phyloP scores from a whole-genome alignment of 148 eudicot genomes.

The Suaeda aralocaspica region DNA sequence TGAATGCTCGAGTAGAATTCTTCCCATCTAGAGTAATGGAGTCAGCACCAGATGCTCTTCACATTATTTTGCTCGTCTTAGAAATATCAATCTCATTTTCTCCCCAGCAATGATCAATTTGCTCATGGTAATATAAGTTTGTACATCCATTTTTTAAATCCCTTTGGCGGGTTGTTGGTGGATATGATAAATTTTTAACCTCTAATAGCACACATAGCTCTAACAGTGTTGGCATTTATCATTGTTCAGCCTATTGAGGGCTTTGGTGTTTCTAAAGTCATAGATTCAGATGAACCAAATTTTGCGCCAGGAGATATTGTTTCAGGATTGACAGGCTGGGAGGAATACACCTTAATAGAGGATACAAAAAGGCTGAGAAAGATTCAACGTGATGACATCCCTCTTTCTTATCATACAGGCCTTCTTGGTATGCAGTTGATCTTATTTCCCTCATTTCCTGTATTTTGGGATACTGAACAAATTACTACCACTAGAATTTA shows the following conservation, averaged over 20 bases:
- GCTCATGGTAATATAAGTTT: not conserved
- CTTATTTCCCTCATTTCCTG: not conserved
- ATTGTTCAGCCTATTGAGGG: constrained; percentile 67
- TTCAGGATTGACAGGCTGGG: constrained; percentile 77
- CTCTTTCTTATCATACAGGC: constrained; percentile 82
- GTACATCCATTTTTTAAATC: not conserved
- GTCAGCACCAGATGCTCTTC: not conserved
- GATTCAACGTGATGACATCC: constrained; percentile 59
- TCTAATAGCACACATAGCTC: not conserved
- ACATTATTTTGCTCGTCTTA: not conserved
- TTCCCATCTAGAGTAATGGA: not conserved
- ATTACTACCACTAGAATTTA: not conserved
- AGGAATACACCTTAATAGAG: constrained; percentile 66
- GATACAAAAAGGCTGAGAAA: constrained; percentile 48
- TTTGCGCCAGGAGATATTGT: constrained; percentile 74
- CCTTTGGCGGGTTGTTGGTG: not conserved
- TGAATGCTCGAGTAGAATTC: not conserved
- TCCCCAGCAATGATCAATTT: not conserved
- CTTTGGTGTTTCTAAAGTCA: constrained; percentile 67
- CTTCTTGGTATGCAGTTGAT: constrained; percentile 60
- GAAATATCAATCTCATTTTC: not conserved
- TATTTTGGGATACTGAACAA: not conserved
- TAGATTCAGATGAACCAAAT: constrained; percentile 65
- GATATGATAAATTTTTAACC: not conserved
- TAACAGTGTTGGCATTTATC: constrained; percentile 8